Percentiles rank a stretch among this genome's conserved stretches.
Conservation (phyloP, 768 basidiomycete species). For the Boletus rufocinnamomeus region DNA sequence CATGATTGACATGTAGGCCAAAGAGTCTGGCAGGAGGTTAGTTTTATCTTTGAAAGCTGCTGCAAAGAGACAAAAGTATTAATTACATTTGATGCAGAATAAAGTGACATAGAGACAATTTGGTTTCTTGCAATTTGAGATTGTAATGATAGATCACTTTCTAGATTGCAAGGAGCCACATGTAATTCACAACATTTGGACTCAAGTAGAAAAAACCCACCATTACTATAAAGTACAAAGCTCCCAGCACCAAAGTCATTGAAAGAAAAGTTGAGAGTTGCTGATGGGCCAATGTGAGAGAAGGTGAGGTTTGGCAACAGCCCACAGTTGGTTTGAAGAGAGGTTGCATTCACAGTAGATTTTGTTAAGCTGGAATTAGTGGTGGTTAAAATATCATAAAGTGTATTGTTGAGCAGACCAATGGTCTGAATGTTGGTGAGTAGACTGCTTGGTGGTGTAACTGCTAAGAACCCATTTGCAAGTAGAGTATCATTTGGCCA, state of each 20-base stretch:
- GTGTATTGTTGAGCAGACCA: conserved; percentile 14
- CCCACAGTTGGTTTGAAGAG: conserved; percentile 7
- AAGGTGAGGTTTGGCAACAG: conserved; percentile 13
- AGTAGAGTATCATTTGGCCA: conserved; percentile 10
- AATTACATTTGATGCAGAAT: neutral
- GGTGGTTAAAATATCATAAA: conserved; percentile 13
- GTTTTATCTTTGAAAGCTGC: neutral
- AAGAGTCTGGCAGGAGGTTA: neutral
- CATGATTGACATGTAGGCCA: too few species aligned
- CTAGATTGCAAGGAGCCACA: neutral
- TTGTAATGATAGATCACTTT: fast-evolving
- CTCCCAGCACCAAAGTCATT: neutral
- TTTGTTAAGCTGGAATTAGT: neutral
- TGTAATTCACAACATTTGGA: neutral
- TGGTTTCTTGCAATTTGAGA: neutral
- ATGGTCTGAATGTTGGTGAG: neutral
- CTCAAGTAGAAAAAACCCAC: neutral
- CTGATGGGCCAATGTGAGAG: too few species aligned
- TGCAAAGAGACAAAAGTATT: neutral
- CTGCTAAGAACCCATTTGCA: too few species aligned
- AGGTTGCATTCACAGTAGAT: conserved; percentile 19
- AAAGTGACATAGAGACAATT: neutral
- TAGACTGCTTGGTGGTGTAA: neutral
- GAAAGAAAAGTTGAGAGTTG: neutral
- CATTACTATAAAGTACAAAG: neutral